phyloP scores from a whole-genome alignment of 176 grass and related monocot species.

The Carex kokanica region DNA sequence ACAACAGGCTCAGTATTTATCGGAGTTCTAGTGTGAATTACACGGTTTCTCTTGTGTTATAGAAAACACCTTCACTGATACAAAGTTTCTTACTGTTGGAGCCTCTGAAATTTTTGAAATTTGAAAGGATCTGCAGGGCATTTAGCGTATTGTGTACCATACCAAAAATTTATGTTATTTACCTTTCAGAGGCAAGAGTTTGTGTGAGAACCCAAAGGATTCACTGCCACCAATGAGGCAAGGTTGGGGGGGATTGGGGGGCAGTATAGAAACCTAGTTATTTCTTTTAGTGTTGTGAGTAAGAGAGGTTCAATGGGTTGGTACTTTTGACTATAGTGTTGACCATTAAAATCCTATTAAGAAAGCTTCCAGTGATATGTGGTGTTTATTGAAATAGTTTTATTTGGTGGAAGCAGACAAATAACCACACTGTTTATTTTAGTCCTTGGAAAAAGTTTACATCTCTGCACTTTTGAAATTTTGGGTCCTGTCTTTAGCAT shows the following conservation, averaged over 20 bases:
- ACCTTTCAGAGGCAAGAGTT: neutral
- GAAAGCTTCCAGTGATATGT: neutral
- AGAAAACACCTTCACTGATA: neutral
- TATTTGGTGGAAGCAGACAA: neutral
- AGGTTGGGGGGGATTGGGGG: neutral
- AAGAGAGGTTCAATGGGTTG: neutral
- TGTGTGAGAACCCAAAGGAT: neutral
- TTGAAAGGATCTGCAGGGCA: neutral
- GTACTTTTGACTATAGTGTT: neutral
- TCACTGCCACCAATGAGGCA: neutral
- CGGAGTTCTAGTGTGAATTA: neutral
- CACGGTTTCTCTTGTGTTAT: neutral
- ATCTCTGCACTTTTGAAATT: neutral
- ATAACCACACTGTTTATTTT: neutral
- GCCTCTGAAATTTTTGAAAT: neutral
- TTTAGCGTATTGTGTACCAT: neutral
- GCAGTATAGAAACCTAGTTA: neutral
- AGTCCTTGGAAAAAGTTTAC: neutral
- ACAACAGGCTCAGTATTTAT: neutral
- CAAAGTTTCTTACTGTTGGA: neutral
- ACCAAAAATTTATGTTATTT: neutral
- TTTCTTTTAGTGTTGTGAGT: neutral
- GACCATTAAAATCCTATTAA: neutral
- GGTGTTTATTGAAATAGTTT: neutral
- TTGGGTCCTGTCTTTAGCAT: neutral